Evolutionary conservation across 169 alveolate species (phyloP), one percentile per base, ranked within the genome.

Genomic region (Cryptosporidium andersoni): DNA sequence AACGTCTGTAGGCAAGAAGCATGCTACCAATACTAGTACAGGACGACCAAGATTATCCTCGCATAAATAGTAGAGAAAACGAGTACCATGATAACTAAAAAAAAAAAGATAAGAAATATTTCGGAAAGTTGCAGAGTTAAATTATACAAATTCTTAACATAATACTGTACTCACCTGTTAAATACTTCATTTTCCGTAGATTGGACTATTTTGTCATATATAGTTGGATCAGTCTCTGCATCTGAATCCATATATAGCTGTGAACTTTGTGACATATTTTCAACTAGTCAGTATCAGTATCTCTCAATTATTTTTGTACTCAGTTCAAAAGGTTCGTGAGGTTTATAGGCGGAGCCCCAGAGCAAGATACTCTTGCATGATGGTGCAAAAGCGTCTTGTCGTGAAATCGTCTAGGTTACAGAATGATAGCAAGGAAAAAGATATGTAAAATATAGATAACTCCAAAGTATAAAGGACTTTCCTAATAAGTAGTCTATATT

Each of bases 141-240:
- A 40, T 64, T 64, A 45, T 1, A 40, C 25, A 25, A 25, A 25
- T 25, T 25, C 25, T 25, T 2, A 5, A 11, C 48, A 12, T 12
- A 64, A 12, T 45, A 8, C 25, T 42, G 37, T 49, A 25, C 85
- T 74, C 60, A 74, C 85, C 85, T 74, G 25, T 74, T 74, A 45
- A 58, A 74, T 6, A 43, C 14, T 58, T 74, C 60, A 14, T 43
- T 68, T 36, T 74, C 45, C 14, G 85, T 42, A 58, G 85, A 66
- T 34, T 74, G 74, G 43, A 74, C 45, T 42, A 74, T 74, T 45
- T 66, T 68, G 11, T 74, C 68, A 43, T 74, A 74, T 39, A 58
- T 58, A 58, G 74, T 74, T 4, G 85, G 85, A 74, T 74, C 85
- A n/a, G 60, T 68, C 45, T 74, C 85, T 55, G 68, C 85, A 74